phyloP scores from a whole-genome alignment of 2,329 filamentous ascomycete species.

The Acrodontium crateriforme region DNA sequence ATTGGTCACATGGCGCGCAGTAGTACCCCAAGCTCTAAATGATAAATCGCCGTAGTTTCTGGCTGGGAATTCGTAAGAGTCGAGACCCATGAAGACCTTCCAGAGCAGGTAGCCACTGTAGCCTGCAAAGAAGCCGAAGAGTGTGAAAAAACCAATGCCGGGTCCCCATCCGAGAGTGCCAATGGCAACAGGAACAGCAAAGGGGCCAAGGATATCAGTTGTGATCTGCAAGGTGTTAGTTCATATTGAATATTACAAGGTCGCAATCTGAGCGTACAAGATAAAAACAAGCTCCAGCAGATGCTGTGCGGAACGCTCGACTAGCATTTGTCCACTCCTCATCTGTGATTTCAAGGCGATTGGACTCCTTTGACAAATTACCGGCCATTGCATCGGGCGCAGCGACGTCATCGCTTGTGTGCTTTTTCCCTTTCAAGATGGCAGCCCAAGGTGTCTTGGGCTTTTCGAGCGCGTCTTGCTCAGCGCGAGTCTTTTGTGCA shows the following conservation, averaged over 20 bases:
- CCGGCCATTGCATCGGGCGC: constrained; percentile 1
- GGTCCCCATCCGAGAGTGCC: constrained; percentile 21
- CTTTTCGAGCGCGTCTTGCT: constrained; percentile 6
- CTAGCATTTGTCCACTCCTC: constrained; percentile 23
- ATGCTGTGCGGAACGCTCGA: constrained; percentile 22
- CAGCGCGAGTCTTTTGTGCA: constrained; percentile 11
- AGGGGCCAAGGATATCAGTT: constrained; percentile 29
- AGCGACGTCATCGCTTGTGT: constrained; percentile 1
- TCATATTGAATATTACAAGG: background rate
- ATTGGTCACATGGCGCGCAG: constrained; percentile 26
- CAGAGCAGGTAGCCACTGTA: constrained; percentile 13
- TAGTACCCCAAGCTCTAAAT: constrained; percentile 26
- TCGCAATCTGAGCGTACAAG: too few species aligned
- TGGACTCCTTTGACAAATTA: constrained; percentile 7
- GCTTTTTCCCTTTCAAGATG: constrained; percentile 9
- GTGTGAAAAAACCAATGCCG: constrained; percentile 24
- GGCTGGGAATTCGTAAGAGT: constrained; percentile 27
- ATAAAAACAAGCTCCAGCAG: constrained; percentile 27
- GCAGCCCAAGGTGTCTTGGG: constrained; percentile 9
- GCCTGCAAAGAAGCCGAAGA: constrained; percentile 24
- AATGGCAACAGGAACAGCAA: constrained; percentile 17
- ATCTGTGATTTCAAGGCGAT: constrained; percentile 13
- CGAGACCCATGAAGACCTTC: constrained; percentile 27
- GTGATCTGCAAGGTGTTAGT: constrained; percentile 19
- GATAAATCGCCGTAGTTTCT: constrained; percentile 30